A percentile compares a stretch with the other conserved stretches of the same genome.
phyloP scores from a whole-genome alignment of 768 basidiomycete species.

The Lentinula sp. region DNA sequence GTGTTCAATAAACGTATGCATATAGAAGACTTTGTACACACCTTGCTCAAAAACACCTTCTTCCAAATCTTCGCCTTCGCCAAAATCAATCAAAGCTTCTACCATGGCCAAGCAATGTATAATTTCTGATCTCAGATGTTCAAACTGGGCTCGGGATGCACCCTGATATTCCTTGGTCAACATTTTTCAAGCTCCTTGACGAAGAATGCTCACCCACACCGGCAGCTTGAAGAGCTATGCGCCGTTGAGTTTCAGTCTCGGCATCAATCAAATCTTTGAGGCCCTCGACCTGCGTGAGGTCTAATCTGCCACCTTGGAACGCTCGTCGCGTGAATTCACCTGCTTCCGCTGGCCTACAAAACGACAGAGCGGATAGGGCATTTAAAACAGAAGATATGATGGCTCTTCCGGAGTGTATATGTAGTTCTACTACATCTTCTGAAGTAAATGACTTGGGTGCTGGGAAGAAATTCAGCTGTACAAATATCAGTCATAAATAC shows the following conservation, averaged over 20 bases:
- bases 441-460: constrained; percentile 81
- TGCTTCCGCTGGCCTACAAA: constrained; percentile 71
- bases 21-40: constrained; percentile 17
- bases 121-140: constrained; percentile 57
- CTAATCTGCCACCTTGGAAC: constrained; percentile 73
- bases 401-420: constrained; percentile 83
- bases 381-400: constrained; percentile 65
- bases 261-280: constrained; percentile 83
- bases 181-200: neutral
- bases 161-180: constrained; percentile 44
- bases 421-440: constrained; percentile 77
- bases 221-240: constrained; percentile 62
- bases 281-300: constrained; percentile 87
- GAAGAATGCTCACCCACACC: constrained; percentile 41
- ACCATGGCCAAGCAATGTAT: constrained; percentile 71
- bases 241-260: constrained; percentile 79
- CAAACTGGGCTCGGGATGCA: constrained; percentile 48
- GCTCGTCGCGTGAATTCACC: constrained; percentile 90
- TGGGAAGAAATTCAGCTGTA: constrained; percentile 18
- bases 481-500: neutral
- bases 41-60: constrained; percentile 74
- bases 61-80: constrained; percentile 87
- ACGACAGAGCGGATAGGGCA: constrained; percentile 55
- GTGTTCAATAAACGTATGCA: neutral
- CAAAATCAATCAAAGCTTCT: constrained; percentile 91